Conservation (phyloP, 2,329 filamentous ascomycete species). For the Chaetomiaceae sp. region DNA sequence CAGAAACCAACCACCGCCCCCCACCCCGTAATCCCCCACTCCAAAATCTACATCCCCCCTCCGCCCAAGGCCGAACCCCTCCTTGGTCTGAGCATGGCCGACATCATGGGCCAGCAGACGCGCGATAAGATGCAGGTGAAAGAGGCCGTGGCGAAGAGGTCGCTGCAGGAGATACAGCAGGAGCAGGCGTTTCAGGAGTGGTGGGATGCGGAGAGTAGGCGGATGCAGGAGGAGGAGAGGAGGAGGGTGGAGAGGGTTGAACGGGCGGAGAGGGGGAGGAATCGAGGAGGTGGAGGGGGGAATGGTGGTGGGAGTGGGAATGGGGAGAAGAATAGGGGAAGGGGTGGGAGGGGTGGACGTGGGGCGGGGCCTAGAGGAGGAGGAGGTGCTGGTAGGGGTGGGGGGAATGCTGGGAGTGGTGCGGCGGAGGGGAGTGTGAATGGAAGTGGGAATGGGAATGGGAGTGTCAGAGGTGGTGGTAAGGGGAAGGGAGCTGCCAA, state of each 20-base stretch:
- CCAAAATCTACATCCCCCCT: slow-evolving; percentile 55
- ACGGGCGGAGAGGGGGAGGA: too few species aligned
- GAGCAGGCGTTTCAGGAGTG: slow-evolving; percentile 96
- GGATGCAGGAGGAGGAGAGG: slow-evolving; percentile 55
- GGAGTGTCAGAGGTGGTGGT: background rate
- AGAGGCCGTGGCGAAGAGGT: slow-evolving; percentile 82
- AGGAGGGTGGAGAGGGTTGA: slow-evolving; percentile 14
- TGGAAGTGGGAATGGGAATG: background rate
- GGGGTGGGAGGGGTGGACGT: slow-evolving; percentile 5
- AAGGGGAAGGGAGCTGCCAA: background rate
- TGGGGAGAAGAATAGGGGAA: slow-evolving; percentile 39
- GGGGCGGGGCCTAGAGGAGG: too few species aligned
- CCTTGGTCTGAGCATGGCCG: slow-evolving; percentile 70
- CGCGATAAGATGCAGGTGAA: slow-evolving; percentile 77
- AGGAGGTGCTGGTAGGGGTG: background rate
- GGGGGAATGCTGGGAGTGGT: background rate
- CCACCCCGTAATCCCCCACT: slow-evolving; percentile 50
- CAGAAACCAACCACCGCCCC: slow-evolving; percentile 23
- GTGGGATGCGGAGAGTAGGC: slow-evolving; percentile 83
- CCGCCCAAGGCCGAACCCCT: slow-evolving; percentile 59
- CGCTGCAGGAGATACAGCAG: slow-evolving; percentile 88
- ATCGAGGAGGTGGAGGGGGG: too few species aligned
- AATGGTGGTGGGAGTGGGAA: background rate
- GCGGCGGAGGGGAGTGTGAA: background rate
- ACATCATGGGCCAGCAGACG: slow-evolving; percentile 85